Evolutionary conservation across 768 basidiomycete species (phyloP).

Genomic region (Mycena vitilis): DNA sequence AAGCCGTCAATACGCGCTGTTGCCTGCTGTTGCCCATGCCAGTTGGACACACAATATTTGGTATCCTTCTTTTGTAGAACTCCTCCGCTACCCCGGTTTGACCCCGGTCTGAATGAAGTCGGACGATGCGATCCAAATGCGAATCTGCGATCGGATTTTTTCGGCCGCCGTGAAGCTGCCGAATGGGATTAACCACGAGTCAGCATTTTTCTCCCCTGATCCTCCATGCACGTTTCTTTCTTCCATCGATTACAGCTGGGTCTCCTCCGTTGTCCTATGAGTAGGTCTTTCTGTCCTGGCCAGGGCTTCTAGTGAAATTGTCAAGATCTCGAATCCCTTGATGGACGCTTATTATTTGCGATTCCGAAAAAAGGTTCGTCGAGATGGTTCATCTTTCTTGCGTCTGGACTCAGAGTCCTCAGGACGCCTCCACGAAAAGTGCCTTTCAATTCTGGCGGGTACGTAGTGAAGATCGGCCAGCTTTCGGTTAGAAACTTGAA

Average conservation of each 20-base stretch:
- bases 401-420: constrained; percentile 13
- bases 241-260: not conserved
- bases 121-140: too few species aligned
- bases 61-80: too few species aligned
- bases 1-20: too few species aligned
- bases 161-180: not conserved
- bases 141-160: too few species aligned
- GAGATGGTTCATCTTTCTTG: not conserved
- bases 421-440: constrained; percentile 94
- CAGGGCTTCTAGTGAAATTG: not conserved
- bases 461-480: constrained; percentile 5
- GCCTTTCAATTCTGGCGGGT: constrained; percentile 87
- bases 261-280: constrained; percentile 4
- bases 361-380: constrained; percentile 94
- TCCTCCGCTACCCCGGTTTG: too few species aligned
- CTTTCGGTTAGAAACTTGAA: constrained; percentile 17
- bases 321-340: constrained; percentile 77
- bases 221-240: not conserved
- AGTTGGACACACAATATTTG: too few species aligned
- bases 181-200: constrained; percentile 10
- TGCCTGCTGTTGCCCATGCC: too few species aligned
- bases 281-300: not conserved
- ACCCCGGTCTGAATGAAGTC: too few species aligned
- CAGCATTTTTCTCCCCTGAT: constrained; percentile 5
- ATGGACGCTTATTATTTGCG: constrained; percentile 91